These are phyloP conservation scores for Penicillium nordicum DNA, from an alignment of 2,329 filamentous ascomycete genomes.

Conservation along the genomic window DNA sequence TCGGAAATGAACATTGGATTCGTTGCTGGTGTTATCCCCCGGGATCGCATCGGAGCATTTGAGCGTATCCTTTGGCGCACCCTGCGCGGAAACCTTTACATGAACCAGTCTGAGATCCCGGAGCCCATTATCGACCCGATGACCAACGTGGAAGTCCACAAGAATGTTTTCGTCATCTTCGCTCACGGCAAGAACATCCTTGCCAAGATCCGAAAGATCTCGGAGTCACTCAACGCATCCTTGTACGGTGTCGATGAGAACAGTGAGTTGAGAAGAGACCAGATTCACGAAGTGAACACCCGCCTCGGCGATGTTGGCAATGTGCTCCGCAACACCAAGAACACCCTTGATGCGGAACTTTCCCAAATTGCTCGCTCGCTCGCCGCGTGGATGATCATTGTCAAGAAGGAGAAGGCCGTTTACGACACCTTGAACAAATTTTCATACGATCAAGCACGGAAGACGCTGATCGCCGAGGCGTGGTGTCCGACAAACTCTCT, in stretches of 20 bases:
- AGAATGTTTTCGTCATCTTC: constrained; percentile 99
- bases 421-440: constrained; percentile 95
- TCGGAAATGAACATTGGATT: constrained; percentile 99
- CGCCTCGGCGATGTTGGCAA: constrained; percentile 86
- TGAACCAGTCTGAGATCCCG: constrained; percentile 99
- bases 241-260: constrained; percentile 98
- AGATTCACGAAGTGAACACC: constrained; percentile 96
- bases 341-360: constrained; percentile 86
- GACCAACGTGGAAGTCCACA: constrained; percentile 87
- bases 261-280: constrained; percentile 87
- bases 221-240: constrained; percentile 91
- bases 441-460: constrained; percentile 91
- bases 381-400: constrained; percentile 94
- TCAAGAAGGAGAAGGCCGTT: constrained; percentile 97
- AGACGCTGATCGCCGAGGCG: constrained; percentile 94
- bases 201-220: constrained; percentile 98
- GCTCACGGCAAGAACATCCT: constrained; percentile 98
- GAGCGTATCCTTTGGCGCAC: constrained; percentile 98
- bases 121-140: constrained; percentile 87
- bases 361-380: constrained; percentile 89
- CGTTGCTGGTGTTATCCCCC: constrained; percentile 89
- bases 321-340: constrained; percentile 91
- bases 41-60: constrained; percentile 90
- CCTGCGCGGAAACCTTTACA: constrained; percentile 94
- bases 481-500: constrained; percentile 95